phyloP scores from a whole-genome alignment of 495 filamentous ascomycete species.

The Trichocladium uniseriatum region DNA sequence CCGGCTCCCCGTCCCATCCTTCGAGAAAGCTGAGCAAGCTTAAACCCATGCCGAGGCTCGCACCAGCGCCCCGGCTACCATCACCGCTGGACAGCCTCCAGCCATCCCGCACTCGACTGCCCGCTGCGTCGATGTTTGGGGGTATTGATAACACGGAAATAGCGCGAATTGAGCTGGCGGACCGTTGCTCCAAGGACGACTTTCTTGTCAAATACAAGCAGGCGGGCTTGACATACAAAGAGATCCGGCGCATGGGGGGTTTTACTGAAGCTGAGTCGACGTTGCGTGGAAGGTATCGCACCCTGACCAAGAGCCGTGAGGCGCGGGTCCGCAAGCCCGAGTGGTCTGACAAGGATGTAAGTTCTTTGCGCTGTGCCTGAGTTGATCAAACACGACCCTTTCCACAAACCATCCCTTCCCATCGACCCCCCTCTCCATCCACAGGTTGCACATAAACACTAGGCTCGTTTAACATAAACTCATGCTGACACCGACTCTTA shows the following conservation, averaged over 20 bases:
- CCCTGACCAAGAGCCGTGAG: conserved; percentile 65
- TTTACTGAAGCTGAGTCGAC: conserved; percentile 81
- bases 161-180: conserved; percentile 6
- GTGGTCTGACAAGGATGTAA: conserved; percentile 70
- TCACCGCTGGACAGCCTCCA: not conserved
- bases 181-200: conserved; percentile 39
- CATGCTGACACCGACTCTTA: conserved; percentile 12
- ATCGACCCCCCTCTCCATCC: too few relatives aligned
- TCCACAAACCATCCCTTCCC: too few relatives aligned
- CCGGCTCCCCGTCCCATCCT: not conserved
- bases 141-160: not conserved
- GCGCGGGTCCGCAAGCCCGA: conserved; percentile 68
- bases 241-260: conserved; percentile 57
- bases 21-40: conserved; percentile 5
- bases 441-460: too few relatives aligned
- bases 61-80: not conserved
- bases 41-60: not conserved
- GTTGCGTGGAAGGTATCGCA: conserved; percentile 68
- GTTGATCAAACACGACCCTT: not conserved
- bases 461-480: too few relatives aligned
- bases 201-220: conserved; percentile 56
- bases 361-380: conserved; percentile 26
- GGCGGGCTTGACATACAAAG: conserved; percentile 66
- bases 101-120: not conserved
- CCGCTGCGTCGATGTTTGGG: not conserved